These are phyloP conservation scores for Wickerhamomyces mucosus DNA, from an alignment of 805 yeast genomes.

Conservation along the genomic window DNA sequence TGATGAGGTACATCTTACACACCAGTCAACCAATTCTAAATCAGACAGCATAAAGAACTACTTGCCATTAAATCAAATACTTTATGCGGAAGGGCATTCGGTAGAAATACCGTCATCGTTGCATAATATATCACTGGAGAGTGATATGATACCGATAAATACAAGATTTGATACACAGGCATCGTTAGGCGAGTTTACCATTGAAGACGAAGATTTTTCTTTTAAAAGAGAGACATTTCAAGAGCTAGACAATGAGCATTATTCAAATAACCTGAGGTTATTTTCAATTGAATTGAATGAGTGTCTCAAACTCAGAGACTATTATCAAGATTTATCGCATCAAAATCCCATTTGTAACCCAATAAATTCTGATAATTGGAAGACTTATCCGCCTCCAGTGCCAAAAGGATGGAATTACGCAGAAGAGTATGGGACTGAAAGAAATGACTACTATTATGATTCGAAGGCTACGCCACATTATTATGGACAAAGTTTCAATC, in stretches of 20 bases:
- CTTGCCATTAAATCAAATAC: no score
- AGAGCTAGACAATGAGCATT: not conserved
- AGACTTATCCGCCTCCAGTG: constrained; percentile 72
- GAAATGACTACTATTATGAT: constrained; percentile 14
- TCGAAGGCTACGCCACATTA: constrained; percentile 18
- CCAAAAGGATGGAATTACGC: constrained; percentile 33
- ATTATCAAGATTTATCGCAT: constrained; percentile 50
- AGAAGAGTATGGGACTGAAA: constrained; percentile 17
- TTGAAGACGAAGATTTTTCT: not conserved
- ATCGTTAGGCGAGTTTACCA: not conserved
- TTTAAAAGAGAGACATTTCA: not conserved
- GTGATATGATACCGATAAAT: not conserved
- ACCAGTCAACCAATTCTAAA: no score
- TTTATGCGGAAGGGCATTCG: no score
- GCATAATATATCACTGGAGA: no score
- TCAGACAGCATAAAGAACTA: no score
- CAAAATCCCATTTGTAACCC: constrained; percentile 71
- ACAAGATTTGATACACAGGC: not conserved
- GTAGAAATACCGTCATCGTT: no score
- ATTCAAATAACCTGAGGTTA: not conserved
- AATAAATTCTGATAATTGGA: constrained; percentile 56
- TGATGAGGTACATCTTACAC: no score
- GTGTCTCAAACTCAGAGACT: constrained; percentile 45
- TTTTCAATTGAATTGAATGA: constrained; percentile 6
- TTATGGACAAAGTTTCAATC: constrained; percentile 27